These are phyloP conservation scores for Paspalum vaginatum DNA, from an alignment of 176 grass and related monocot species.

Conservation along the genomic window DNA sequence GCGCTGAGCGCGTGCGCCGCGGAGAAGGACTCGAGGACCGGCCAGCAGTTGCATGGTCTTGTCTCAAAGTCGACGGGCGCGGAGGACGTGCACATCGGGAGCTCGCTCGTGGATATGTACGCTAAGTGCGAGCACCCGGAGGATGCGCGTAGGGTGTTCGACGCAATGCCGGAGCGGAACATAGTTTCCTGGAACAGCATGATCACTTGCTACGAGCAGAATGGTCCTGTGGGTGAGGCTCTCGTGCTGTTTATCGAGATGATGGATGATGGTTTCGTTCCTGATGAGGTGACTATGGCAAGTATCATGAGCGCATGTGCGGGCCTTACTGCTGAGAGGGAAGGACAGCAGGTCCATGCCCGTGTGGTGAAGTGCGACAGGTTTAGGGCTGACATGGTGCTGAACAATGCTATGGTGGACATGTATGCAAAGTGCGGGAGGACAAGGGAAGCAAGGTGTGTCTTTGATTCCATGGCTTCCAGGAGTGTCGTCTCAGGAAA, in stretches of 20 bases:
- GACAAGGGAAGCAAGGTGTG: constrained; percentile 43
- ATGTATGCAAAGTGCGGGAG: constrained; percentile 62
- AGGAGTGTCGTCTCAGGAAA: constrained; percentile 44
- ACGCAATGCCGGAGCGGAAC: constrained; percentile 47
- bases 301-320: constrained; percentile 57
- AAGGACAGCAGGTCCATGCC: constrained; percentile 54
- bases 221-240: constrained; percentile 45
- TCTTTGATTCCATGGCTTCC: constrained; percentile 53
- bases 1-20: constrained; percentile 50
- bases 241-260: constrained; percentile 41
- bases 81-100: constrained; percentile 59
- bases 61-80: constrained; percentile 36
- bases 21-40: constrained; percentile 32
- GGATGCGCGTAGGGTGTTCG: constrained; percentile 45
- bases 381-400: constrained; percentile 46
- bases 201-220: constrained; percentile 63
- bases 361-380: constrained; percentile 37
- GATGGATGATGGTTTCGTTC: constrained; percentile 42
- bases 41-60: constrained; percentile 47
- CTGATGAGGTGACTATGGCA: constrained; percentile 53
- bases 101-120: constrained; percentile 92
- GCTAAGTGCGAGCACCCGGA: constrained; percentile 72
- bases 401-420: constrained; percentile 59
- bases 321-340: constrained; percentile 30
- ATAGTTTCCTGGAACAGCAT: constrained; percentile 59